A percentile compares a stretch with the other conserved stretches of the same genome.
These are phyloP conservation scores for Penicillium sp. DNA, from an alignment of 2,329 filamentous ascomycete genomes.

Conservation along the genomic window DNA sequence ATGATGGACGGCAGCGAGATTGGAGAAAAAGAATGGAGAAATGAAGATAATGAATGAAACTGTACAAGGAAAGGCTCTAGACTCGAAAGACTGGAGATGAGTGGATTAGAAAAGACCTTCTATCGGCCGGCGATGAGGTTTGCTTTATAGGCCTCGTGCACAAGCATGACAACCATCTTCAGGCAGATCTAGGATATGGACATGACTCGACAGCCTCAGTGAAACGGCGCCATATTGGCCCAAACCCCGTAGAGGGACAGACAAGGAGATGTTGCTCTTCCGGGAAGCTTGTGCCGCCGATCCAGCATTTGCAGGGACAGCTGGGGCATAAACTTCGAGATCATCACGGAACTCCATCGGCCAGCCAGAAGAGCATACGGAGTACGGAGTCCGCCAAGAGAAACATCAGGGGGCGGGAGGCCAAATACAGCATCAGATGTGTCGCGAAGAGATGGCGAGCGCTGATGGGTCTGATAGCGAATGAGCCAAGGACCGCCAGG, in stretches of 20 bases:
- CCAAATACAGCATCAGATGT: slow-evolving; percentile 8
- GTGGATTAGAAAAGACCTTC: slow-evolving; percentile 2
- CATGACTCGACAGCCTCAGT: not conserved
- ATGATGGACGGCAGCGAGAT: slow-evolving; percentile 24
- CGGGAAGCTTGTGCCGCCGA: slow-evolving; percentile 23
- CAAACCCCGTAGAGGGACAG: slow-evolving; percentile 14
- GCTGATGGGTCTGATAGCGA: slow-evolving; percentile 12
- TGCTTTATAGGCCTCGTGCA: slow-evolving; percentile 29
- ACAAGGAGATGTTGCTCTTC: slow-evolving; percentile 24
- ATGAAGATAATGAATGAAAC: slow-evolving; percentile 8
- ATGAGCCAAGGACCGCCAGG: not conserved
- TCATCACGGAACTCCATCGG: slow-evolving; percentile 26
- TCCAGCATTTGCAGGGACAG: slow-evolving; percentile 13
- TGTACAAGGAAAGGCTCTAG: slow-evolving; percentile 17
- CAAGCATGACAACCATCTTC: not conserved
- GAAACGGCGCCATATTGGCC: slow-evolving; percentile 8
- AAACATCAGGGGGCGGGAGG: not conserved
- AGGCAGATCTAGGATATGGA: not conserved
- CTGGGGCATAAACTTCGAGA: slow-evolving; percentile 15
- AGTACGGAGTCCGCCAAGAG: slow-evolving; percentile 20
- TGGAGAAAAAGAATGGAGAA: slow-evolving; percentile 14
- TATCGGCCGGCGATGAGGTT: slow-evolving; percentile 9
- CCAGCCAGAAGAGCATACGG: slow-evolving; percentile 18
- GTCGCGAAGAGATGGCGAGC: slow-evolving; percentile 6
- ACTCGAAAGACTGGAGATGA: slow-evolving; percentile 11